These are phyloP conservation scores for Nakazawaea siamensis DNA, from an alignment of 805 yeast species.

Conservation along the genomic window DNA sequence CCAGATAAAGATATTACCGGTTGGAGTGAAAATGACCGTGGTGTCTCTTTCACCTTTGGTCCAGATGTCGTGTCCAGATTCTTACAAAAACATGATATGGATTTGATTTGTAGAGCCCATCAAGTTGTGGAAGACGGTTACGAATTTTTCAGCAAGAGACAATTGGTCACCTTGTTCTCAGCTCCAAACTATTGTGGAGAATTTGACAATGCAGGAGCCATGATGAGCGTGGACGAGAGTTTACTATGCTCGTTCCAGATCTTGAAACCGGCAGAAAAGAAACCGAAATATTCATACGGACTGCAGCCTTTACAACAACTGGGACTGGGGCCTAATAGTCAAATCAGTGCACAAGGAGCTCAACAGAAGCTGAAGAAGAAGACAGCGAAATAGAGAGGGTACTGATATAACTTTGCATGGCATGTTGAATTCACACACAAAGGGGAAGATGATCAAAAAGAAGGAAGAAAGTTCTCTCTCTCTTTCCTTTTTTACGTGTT, in stretches of 20 bases:
- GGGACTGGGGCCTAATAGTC: conserved; percentile 28
- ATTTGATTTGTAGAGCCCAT: conserved; percentile 95
- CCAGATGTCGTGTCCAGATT: conserved; percentile 97
- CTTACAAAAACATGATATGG: conserved; percentile 96
- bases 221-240: conserved; percentile 98
- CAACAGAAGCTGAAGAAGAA: conserved; percentile 54
- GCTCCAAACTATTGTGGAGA: conserved; percentile 99
- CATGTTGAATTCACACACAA: too few relatives aligned
- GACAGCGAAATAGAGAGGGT: conserved; percentile 30
- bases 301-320: conserved; percentile 7
- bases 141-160: conserved; percentile 94
- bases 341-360: conserved; percentile 45
- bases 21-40: conserved; percentile 98
- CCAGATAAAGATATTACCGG: conserved; percentile 98
- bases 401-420: too few relatives aligned
- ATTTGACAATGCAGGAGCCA: conserved; percentile 98
- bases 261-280: conserved; percentile 96
- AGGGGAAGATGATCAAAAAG: too few relatives aligned
- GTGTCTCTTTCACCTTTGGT: conserved; percentile 99
- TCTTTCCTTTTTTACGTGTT: too few relatives aligned
- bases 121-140: conserved; percentile 99
- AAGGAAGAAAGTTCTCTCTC: too few relatives aligned
- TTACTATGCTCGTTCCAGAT: conserved; percentile 93
- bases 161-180: conserved; percentile 87
- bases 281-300: conserved; percentile 52